Evolutionary conservation across 2,329 filamentous ascomycete species (phyloP), one percentile per base, ranked within the genome.

Genomic region (Ophiocordyceps polyrhachis-furcata): DNA sequence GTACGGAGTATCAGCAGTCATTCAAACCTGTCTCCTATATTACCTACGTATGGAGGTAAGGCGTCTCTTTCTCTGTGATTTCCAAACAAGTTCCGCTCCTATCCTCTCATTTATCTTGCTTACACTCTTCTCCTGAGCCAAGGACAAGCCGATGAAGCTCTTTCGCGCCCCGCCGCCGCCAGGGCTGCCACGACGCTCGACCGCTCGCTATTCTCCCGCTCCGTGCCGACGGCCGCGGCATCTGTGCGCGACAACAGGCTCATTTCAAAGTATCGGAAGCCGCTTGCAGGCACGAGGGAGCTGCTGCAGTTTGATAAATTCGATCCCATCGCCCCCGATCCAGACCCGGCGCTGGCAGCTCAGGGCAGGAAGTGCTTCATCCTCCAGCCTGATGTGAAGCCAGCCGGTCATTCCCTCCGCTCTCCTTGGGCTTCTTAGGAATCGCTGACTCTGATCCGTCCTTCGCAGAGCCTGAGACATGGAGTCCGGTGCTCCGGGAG

Each of bases 171-270:
- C 21, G 69, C 87, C 48, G 59, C 56, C 31, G 81, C 89, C 54
- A 81, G 83, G 60, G 79, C 81, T 48, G 83, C 85, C 67, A 79
- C 79, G 57, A 73, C 75, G 43, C 76, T 98, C 50, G 88, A 98
- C 65, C 79, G 84, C 52, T 72, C 80, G 15, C 79, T 93, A 50
- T 96, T 96, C 66, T 70, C 74, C 44, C 85, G 81, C 59, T 83
- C 71, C 1, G 66, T 94, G 45, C 78, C 81, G 21, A 68, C 89
- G 21, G 75, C 86, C 9, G 88, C 87, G 3, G 89, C 87, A 7
- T 75, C 81, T 35, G 69, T 96, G 41, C 73, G 76, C 50, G 82
- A 91, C 57, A 74, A 74, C 48, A 81, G 76, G 52, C 75, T 86
- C 53, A 86, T 96, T 46, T 73, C 80, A 21, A 73, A 69, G 50